A percentile compares a stretch with the other conserved stretches of the same genome.
These are phyloP conservation scores for Chytriomyces hyalinus DNA, from an alignment of 192 early-diverging fungal species.

Conservation along the genomic window DNA sequence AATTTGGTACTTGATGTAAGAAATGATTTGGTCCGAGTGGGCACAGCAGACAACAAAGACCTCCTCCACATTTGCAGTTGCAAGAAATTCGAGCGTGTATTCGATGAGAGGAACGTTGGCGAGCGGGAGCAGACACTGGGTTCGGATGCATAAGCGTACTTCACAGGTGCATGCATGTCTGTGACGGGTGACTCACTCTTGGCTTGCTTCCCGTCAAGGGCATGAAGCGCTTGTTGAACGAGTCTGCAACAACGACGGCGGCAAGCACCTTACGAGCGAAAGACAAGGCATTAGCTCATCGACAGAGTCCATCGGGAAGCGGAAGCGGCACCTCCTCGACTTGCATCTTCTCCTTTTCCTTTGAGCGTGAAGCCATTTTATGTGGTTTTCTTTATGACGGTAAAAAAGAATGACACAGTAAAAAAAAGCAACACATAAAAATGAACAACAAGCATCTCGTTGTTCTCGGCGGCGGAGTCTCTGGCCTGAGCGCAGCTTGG, in stretches of 20 bases:
- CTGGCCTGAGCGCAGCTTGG: slow-evolving; percentile 84
- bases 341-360: slow-evolving; percentile 36
- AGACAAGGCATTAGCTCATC: neutral
- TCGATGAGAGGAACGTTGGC: slow-evolving; percentile 96
- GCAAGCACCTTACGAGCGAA: slow-evolving; percentile 58
- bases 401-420: neutral
- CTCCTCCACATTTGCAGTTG: slow-evolving; percentile 83
- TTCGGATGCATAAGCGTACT: neutral
- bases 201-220: slow-evolving; percentile 86
- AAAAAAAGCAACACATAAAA: neutral
- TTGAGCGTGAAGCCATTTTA: neutral
- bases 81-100: slow-evolving; percentile 94
- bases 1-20: slow-evolving; percentile 75
- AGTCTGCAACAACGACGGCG: slow-evolving; percentile 93
- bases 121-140: slow-evolving; percentile 86
- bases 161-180: neutral
- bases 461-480: slow-evolving; percentile 92
- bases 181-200: slow-evolving; percentile 54
- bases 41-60: slow-evolving; percentile 84
- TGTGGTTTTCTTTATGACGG: neutral
- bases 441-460: slow-evolving; percentile 50
- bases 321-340: slow-evolving; percentile 21
- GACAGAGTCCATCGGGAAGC: neutral
- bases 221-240: slow-evolving; percentile 80
- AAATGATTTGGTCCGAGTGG: slow-evolving; percentile 81